Base-by-base conservation (phyloP, 2,329 filamentous ascomycete species). In the Hypoxylon sp. region DNA sequence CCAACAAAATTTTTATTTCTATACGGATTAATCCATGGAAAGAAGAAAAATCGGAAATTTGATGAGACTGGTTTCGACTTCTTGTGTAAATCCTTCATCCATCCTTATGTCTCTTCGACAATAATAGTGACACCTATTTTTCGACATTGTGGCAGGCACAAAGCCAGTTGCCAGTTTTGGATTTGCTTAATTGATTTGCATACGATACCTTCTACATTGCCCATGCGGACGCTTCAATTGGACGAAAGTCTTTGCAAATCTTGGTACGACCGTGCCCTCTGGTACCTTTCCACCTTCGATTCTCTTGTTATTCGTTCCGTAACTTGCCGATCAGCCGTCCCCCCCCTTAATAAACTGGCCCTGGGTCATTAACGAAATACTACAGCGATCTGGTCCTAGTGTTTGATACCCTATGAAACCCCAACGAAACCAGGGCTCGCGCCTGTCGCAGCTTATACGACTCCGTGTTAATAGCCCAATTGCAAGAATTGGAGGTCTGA, bases 351-450 rank as follows among this genome's bases (percentile, higher is more conserved):
- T 57, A 57, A 24, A n/a, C 31, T n/a, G 42, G 64, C 54, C 53
- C 51, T 67, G 33, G 60, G 47, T 51, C 42, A 66, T 69, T 64
- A 55, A 55, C 66, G 42, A 68, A 63, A 70, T 67, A 64, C 62
- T 47, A 67, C 55, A 47, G 59, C 59, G 59, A 71, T 69, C 66
- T 73, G 51, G 66, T 50, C 61, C 55, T 57, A 57, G 63, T 65
- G 70, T 74, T 72, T 74, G 68, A 70, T 70, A 59, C 68, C 63
- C 64, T 73, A 72, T 74, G 74, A 76, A 75, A 76, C 74, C 69
- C 65, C 69, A 69, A 75, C 74, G 73, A 76, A 75, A 75, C 74
- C 61, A 65, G 58, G 61, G 71, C 63, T 63, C 69, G 54, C 61
- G 58, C 67, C 70, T 74, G 71, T 72, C 71, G 66, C 72, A 74